phyloP scores from a whole-genome alignment of 805 yeast genomes.

The Lipomyces kockii region DNA sequence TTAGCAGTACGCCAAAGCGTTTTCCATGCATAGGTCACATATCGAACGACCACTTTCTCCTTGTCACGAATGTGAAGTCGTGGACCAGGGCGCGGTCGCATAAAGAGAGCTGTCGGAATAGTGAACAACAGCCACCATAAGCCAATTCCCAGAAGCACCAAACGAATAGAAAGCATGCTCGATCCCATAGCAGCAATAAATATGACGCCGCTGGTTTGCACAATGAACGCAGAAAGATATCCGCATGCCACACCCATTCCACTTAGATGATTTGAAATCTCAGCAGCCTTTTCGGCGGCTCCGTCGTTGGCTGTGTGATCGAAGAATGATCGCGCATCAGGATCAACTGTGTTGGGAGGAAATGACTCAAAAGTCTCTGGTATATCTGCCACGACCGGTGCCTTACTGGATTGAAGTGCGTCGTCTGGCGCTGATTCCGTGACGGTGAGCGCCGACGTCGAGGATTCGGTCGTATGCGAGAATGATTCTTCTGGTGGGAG shows the following conservation, averaged over 20 bases:
- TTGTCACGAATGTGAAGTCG: slow-evolving; percentile 39
- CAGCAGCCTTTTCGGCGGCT: slow-evolving; percentile 22
- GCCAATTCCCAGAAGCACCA: slow-evolving; percentile 68
- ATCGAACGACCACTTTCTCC: slow-evolving; percentile 40
- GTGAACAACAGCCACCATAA: slow-evolving; percentile 79
- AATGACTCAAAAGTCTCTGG: slow-evolving; percentile 29
- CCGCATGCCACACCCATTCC: slow-evolving; percentile 77
- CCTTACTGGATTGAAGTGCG: background rate
- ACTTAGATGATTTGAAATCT: slow-evolving; percentile 50
- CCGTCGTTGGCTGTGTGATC: slow-evolving; percentile 10
- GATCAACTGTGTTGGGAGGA: slow-evolving; percentile 24
- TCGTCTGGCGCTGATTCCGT: slow-evolving; percentile 4
- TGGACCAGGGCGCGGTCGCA: slow-evolving; percentile 54
- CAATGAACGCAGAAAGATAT: slow-evolving; percentile 68
- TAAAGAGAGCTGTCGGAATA: slow-evolving; percentile 57
- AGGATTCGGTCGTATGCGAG: slow-evolving; percentile 15
- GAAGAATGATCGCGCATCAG: slow-evolving; percentile 20
- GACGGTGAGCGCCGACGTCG: slow-evolving; percentile 8
- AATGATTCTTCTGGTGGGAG: background rate
- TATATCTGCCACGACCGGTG: slow-evolving; percentile 3
- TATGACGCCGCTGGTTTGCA: slow-evolving; percentile 58
- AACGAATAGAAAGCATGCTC: slow-evolving; percentile 53
- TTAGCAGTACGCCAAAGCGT: slow-evolving; percentile 60
- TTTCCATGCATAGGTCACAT: slow-evolving; percentile 64
- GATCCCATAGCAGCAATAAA: slow-evolving; percentile 52